Evolutionary conservation across 1,284 basidiomycete species (phyloP).

Genomic region (Microstroma glucosiphilum): DNA sequence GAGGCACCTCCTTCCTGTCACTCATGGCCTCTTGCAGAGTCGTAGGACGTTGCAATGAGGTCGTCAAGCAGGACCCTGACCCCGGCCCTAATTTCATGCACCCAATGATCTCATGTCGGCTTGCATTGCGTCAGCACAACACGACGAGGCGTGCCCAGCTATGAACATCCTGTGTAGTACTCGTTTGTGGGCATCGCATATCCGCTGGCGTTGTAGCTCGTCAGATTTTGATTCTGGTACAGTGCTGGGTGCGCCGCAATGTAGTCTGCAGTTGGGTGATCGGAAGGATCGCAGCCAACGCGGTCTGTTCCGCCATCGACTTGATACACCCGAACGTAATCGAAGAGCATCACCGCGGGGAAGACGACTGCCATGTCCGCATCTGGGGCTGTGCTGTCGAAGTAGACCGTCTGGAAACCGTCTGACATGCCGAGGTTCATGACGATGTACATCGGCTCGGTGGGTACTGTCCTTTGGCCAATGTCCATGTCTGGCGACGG

Average conservation of each 20-base stretch:
- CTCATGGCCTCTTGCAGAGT: no score
- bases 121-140: no score
- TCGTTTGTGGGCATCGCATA: constrained; percentile 11
- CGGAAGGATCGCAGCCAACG: constrained; percentile 42
- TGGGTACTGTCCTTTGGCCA: constrained; percentile 13
- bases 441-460: constrained; percentile 20
- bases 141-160: no score
- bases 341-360: constrained; percentile 53
- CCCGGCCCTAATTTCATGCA: no score
- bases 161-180: constrained; percentile 10
- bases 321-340: constrained; percentile 56
- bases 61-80: no score
- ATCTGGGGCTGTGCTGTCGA: constrained; percentile 14
- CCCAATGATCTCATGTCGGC: no score
- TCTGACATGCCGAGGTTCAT: constrained; percentile 44
- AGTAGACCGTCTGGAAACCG: constrained; percentile 53
- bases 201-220: constrained; percentile 12
- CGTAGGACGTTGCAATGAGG: no score
- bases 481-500: constrained; percentile 13
- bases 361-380: constrained; percentile 42
- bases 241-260: constrained; percentile 44
- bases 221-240: constrained; percentile 45
- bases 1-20: no score
- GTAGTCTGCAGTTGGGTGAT: constrained; percentile 46
- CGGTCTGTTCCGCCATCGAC: constrained; percentile 49